A percentile compares a stretch with the other conserved stretches of the same genome.
Evolutionary conservation across 805 yeast genomes (phyloP).

Genomic region (Candida jianshihensis): DNA sequence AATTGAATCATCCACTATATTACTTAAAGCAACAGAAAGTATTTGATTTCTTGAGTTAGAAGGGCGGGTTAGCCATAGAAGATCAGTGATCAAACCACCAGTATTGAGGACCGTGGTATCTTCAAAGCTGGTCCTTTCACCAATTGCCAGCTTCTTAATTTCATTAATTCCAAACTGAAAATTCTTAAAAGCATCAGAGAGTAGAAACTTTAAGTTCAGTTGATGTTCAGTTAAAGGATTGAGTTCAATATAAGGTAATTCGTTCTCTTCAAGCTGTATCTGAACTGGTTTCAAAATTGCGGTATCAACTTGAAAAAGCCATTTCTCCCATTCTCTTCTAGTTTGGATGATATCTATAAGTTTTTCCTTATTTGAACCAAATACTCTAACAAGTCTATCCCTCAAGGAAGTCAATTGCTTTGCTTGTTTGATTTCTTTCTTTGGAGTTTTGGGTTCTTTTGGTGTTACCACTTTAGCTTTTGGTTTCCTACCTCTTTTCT

Average conservation of each 20-base stretch:
- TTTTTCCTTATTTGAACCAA: conserved; percentile 42
- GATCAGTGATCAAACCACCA: conserved; percentile 46
- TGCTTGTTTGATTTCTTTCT: conserved; percentile 13
- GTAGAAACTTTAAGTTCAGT: conserved; percentile 21
- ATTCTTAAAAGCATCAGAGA: conserved; percentile 4
- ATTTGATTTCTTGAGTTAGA: conserved; percentile 27
- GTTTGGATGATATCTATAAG: conserved; percentile 35
- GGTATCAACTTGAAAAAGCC: conserved; percentile 36
- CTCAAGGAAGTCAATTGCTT: conserved; percentile 31
- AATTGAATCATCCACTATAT: conserved; percentile 23
- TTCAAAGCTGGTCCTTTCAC: conserved; percentile 17
- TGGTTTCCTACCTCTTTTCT: conserved; percentile 7
- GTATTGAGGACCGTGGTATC: conserved; percentile 37
- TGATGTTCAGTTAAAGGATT: conserved; percentile 17
- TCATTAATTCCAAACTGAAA: conserved; percentile 16
- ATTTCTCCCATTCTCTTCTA: conserved; percentile 44
- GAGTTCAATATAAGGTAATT: conserved; percentile 9
- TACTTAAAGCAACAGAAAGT: conserved; percentile 45
- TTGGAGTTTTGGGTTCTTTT: conserved; percentile 1
- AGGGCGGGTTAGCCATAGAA: conserved; percentile 45
- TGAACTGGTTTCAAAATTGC: conserved; percentile 20
- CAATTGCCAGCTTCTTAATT: conserved; percentile 7
- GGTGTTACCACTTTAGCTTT: conserved; percentile 1
- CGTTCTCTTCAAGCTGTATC: conserved; percentile 1
- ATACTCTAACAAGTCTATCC: conserved; percentile 36